Conservation (phyloP, 1,139 yeast genomes). For the Blastobotrys apis region DNA sequence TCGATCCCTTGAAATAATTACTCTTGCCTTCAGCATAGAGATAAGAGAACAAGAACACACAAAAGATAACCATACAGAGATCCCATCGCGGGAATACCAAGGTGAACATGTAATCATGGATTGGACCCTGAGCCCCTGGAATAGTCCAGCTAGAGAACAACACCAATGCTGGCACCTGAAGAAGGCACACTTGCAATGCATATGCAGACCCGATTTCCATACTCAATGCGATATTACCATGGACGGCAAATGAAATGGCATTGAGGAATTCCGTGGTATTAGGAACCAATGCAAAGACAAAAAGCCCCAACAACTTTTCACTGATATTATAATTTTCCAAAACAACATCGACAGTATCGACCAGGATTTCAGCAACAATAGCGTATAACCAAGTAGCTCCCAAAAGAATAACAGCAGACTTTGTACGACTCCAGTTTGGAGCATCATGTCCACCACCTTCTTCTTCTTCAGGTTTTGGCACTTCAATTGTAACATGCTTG, state of each 20-base stretch:
- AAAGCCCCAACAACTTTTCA: constrained; percentile 87
- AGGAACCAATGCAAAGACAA: constrained; percentile 93
- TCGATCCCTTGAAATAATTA: constrained; percentile 92
- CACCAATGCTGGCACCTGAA: constrained; percentile 90
- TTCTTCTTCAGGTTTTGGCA: constrained; percentile 9
- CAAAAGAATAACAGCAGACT: constrained; percentile 78
- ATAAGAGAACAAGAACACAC: constrained; percentile 87
- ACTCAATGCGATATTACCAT: constrained; percentile 85
- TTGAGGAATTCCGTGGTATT: constrained; percentile 95
- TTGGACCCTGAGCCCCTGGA: constrained; percentile 27
- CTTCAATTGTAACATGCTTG: constrained; percentile 20
- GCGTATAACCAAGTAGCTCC: constrained; percentile 88
- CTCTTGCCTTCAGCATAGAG: constrained; percentile 96
- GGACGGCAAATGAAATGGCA: constrained; percentile 93
- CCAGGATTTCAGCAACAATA: constrained; percentile 88
- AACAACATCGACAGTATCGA: constrained; percentile 90
- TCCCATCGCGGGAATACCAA: constrained; percentile 96
- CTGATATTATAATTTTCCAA: constrained; percentile 69
- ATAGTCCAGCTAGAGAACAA: constrained; percentile 50
- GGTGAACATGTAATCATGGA: constrained; percentile 57
- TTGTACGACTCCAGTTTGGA: constrained; percentile 90
- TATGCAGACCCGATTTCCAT: constrained; percentile 99
- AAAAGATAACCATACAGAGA: constrained; percentile 74
- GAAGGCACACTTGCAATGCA: constrained; percentile 91
- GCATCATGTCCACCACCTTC: constrained; percentile 81